phyloP scores from a whole-genome alignment of 306 rosid genomes.

The Gastrolobium bilobum region DNA sequence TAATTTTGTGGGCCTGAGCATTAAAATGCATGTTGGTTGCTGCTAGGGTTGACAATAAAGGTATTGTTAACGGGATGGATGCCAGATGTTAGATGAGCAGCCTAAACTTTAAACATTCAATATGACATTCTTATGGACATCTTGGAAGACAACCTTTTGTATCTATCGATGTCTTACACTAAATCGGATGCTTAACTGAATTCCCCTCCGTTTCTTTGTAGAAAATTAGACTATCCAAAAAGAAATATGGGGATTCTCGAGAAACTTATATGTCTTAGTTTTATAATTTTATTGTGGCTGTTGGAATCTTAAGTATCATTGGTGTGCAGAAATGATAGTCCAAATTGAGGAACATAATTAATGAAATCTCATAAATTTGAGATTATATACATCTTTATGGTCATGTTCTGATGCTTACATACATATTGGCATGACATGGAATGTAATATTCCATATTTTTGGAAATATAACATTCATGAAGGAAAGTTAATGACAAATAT shows the following conservation, averaged over 20 bases:
- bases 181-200: slow-evolving; percentile 1
- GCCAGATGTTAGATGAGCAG: slow-evolving; percentile 24
- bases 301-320: slow-evolving; percentile 13
- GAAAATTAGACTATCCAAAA: background rate
- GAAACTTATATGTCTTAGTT: background rate
- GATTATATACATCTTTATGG: background rate
- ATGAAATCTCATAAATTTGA: slow-evolving; percentile 20
- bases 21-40: background rate
- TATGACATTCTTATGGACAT: background rate
- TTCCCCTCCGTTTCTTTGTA: background rate
- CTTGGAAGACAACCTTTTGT: slow-evolving; percentile 11
- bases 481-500: too few species aligned
- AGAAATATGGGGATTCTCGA: background rate
- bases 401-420: background rate
- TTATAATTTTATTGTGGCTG: slow-evolving; percentile 5
- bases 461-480: too few species aligned
- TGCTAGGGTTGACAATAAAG: background rate
- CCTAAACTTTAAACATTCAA: background rate
- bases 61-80: background rate
- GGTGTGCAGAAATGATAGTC: slow-evolving; percentile 5
- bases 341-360: slow-evolving; percentile 7
- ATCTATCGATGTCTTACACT: background rate
- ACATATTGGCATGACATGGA: too few species aligned
- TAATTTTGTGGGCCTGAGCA: slow-evolving; percentile 4
- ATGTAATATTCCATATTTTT: too few species aligned